Conservation (phyloP, 352 stramenopile species). For the Pythium rishiriense region DNA sequence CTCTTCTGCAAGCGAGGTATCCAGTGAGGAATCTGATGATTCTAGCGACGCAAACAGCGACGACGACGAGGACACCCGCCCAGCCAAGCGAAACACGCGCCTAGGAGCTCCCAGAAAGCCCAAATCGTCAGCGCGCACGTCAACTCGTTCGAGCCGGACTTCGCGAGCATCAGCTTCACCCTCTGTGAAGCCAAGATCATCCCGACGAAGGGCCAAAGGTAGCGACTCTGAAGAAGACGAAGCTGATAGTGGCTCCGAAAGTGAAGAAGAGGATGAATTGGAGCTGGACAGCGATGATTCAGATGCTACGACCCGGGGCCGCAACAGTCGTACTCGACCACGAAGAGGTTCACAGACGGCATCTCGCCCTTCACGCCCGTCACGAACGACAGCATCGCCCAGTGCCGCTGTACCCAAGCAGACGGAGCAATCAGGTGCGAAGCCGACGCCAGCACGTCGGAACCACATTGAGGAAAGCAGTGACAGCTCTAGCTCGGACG, state of each 20-base stretch:
- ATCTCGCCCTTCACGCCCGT: background rate
- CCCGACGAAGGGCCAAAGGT: conserved; percentile 9
- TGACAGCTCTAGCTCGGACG: conserved; percentile 69
- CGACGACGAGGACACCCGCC: conserved; percentile 8
- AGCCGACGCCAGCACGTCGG: conserved; percentile 1
- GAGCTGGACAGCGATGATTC: conserved; percentile 23
- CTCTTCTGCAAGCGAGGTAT: conserved; percentile 61
- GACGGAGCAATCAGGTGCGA: background rate
- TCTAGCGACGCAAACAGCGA: conserved; percentile 47
- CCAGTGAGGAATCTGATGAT: conserved; percentile 50
- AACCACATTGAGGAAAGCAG: conserved; percentile 43
- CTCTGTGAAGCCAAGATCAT: background rate
- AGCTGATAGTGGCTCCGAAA: conserved; percentile 16
- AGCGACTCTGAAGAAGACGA: conserved; percentile 28
- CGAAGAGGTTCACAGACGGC: conserved; percentile 3
- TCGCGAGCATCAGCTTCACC: background rate
- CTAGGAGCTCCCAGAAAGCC: conserved; percentile 16
- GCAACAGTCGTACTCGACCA: conserved; percentile 1
- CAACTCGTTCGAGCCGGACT: background rate
- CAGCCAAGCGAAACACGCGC: conserved; percentile 28
- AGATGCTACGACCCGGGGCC: background rate
- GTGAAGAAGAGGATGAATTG: conserved; percentile 22
- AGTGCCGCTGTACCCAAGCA: background rate
- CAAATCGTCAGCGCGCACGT: conserved; percentile 20
- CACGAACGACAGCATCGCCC: background rate